Evolutionary conservation across 495 filamentous ascomycete genomes (phyloP), one percentile per base, ranked within the genome.

Genomic region (Penicillium antarcticum): DNA sequence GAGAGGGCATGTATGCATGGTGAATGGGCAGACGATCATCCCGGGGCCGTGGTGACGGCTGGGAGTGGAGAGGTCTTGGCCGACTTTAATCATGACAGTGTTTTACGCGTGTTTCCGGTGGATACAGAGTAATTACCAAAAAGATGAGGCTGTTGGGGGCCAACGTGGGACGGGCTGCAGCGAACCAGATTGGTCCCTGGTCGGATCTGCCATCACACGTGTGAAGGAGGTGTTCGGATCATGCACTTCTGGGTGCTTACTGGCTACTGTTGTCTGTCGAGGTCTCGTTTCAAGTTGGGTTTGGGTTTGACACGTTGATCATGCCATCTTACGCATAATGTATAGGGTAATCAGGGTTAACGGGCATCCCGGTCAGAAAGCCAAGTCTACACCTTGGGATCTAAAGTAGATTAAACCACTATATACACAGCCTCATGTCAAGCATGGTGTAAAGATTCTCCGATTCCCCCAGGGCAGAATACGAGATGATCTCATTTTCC

Each of bases 41-140:
- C 52, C 56, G 43, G 42, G 39, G n/a, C 49, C 48, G 53, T 47
- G 56, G 52, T 44, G 40, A 58, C 21, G 49, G 56, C 52, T 33
- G 44, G 41, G 41, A 13, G 51, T 45, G 55, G 45, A 26, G 55
- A 34, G n/a, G 16, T 33, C 44, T 41, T 53, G 21, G 26, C 42
- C 47, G 8, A 49, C 52, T 44, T 42, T 57, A 55, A 48, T 53
- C 49, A 50, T 29, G 26, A 29, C 5, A 29, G 26, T 29, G 26
- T 29, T 29, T 29, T 29, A 29, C 26, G 26, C 26, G 5, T 29
- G 26, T 29, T 29, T 29, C 26, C 5, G 26, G 7, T 12, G 16
- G 9, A 21, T 26, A 5, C 18, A 21, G n/a, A 12, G 42, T 4
- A 34, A 14, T 3, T 9, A 9, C 6, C 12, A 35, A 23, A 17